Percentiles rank a stretch among this genome's conserved stretches.
These are phyloP conservation scores for Dioscorea alata DNA, from an alignment of 106 monocot species.

Conservation along the genomic window DNA sequence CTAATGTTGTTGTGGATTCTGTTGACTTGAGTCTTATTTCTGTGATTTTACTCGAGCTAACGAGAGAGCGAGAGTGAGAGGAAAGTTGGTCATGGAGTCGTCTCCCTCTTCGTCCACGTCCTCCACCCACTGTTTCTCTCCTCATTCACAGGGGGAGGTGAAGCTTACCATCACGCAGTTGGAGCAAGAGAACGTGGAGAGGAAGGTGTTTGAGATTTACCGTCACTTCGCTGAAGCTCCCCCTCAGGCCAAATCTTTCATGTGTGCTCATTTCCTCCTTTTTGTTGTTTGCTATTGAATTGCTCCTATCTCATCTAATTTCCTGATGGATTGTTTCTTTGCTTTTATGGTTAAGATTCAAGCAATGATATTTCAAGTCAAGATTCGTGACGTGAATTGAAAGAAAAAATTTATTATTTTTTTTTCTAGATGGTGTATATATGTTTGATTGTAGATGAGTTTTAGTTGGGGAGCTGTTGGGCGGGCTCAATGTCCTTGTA, in stretches of 20 bases:
- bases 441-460: too few species aligned
- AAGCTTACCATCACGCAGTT: conserved; percentile 60
- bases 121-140: neutral
- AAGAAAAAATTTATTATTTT: neutral
- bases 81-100: too few species aligned
- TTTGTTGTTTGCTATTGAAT: neutral
- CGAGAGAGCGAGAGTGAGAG: too few species aligned
- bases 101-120: neutral
- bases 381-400: neutral
- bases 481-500: too few species aligned
- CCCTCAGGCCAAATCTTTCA: conserved; percentile 44
- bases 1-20: too few species aligned
- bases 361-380: neutral
- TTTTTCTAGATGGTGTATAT: too few species aligned
- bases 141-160: neutral
- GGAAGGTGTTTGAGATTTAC: conserved; percentile 62
- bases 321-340: too few species aligned
- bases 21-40: too few species aligned
- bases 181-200: conserved; percentile 63
- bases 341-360: neutral
- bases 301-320: neutral
- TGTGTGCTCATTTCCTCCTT: conserved; percentile 22
- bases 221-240: conserved; percentile 40
- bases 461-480: too few species aligned
- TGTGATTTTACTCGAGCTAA: too few species aligned